phyloP scores from a whole-genome alignment of 2,329 filamentous ascomycete species.

The Alternaria postmessia region DNA sequence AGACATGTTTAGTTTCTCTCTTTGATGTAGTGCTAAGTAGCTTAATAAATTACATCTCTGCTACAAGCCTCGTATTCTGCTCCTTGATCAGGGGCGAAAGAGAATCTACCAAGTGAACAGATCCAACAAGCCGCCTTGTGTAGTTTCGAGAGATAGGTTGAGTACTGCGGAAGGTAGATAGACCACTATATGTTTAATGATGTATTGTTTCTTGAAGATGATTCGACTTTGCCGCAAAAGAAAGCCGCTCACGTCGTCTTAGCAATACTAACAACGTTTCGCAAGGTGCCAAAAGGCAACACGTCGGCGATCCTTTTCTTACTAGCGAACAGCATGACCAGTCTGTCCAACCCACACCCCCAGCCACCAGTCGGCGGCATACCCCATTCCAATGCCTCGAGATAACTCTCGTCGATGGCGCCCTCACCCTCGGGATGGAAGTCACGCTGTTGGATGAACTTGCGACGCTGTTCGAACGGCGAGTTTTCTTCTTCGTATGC shows the following conservation, averaged over 20 bases:
- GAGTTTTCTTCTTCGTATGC: conserved; percentile 99
- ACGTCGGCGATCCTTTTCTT: conserved; percentile 83
- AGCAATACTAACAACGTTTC: conserved; percentile 60
- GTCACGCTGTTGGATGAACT: conserved; percentile 71
- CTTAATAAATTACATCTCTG: too few relatives aligned
- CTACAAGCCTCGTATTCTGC: too few relatives aligned
- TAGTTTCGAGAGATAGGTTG: background rate
- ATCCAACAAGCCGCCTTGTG: too few relatives aligned
- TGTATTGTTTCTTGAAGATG: background rate
- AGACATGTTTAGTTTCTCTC: too few relatives aligned
- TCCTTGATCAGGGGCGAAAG: too few relatives aligned
- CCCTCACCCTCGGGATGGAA: conserved; percentile 48
- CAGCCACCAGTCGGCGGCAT: conserved; percentile 96
- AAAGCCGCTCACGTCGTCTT: conserved; percentile 28
- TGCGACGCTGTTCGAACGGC: conserved; percentile 82
- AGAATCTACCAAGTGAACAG: too few relatives aligned
- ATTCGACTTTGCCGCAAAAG: background rate
- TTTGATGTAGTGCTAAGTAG: too few relatives aligned
- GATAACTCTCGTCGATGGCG: conserved; percentile 78
- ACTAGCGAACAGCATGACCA: conserved; percentile 90
- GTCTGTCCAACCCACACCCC: conserved; percentile 90
- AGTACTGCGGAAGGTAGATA: background rate
- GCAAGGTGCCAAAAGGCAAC: conserved; percentile 85
- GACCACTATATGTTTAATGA: background rate
- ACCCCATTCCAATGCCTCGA: conserved; percentile 84